Evolutionary conservation across 805 yeast species (phyloP), one percentile per base, ranked within the genome.

Genomic region (Candida coleopterorum): DNA sequence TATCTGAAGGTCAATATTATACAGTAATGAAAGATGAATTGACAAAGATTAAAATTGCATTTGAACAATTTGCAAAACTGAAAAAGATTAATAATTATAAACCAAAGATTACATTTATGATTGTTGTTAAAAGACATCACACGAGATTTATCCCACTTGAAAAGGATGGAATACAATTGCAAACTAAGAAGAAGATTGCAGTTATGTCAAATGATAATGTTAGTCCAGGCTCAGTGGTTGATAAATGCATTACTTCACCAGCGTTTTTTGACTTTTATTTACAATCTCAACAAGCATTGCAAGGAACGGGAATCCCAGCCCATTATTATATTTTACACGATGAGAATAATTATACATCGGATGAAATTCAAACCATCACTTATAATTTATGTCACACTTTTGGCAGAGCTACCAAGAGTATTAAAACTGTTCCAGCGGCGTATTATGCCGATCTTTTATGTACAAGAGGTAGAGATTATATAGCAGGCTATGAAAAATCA

Each of bases 211-310:
- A 34, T 25, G 41, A 34, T 17, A 38, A 38, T 27, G 41, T 38
- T 11, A 34, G 26, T 26, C 37, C 41, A 12, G 41, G 41, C 17
- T 34, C 41, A 9, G 16, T 20, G 11, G 35, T 38, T 25, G 41
- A 38, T 27, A 20, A 31, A 23, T 32, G 29, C 18, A 38, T 38
- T 21, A 24, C 31, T 10, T 34, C 38, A 2, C 38, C 38, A 6
- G 38, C 38, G 4, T 38, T 38, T 25, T 38, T 38, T 29, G 41
- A 38, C 26, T 38, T 38, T 17, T 38, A 38, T 18, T 29, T 38
- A 17, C 41, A 38, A 31, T 38, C 41, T 16, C 41, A 38, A 29
- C 41, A 38, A 34, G 38, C 41, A n/a, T 34, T 38, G 20, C 41
- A 38, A 34, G 41, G 41, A 4, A 33, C 38, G n/a, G 41, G 41